Conservation (phyloP, 192 early-diverging fungal genomes). For the Backusella sp. region DNA sequence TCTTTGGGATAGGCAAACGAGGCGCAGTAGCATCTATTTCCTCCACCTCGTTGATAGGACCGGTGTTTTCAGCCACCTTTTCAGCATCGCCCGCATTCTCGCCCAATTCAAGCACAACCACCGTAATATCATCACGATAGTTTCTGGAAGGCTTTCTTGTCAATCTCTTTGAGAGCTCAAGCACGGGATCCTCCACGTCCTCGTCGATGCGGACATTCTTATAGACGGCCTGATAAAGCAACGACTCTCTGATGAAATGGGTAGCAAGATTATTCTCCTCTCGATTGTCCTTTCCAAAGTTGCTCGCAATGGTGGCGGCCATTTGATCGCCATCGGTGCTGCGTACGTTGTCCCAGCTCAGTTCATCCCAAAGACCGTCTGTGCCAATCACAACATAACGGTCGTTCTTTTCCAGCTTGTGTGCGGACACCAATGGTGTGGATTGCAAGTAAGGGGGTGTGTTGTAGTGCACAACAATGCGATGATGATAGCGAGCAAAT, state of each 20-base stretch:
- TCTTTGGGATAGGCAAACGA: background rate
- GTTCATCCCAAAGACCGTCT: conserved; percentile 81
- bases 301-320: conserved; percentile 36
- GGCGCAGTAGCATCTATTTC: background rate
- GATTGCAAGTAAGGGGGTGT: conserved; percentile 80
- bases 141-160: conserved; percentile 44
- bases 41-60: conserved; percentile 2
- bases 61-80: background rate
- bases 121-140: conserved; percentile 84
- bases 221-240: conserved; percentile 24
- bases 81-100: background rate
- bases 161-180: conserved; percentile 35
- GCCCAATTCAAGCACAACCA: conserved; percentile 49
- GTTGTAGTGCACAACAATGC: conserved; percentile 40
- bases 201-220: conserved; percentile 14
- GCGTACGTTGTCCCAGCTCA: conserved; percentile 62
- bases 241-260: conserved; percentile 20
- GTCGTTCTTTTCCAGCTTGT: conserved; percentile 58
- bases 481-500: conserved; percentile 39
- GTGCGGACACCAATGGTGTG: conserved; percentile 63
- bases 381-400: conserved; percentile 78
- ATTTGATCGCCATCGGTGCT: conserved; percentile 58
- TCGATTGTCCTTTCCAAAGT: background rate
- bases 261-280: conserved; percentile 29
- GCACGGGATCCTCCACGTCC: background rate